Evolutionary conservation across 139 green algal species (phyloP), one percentile per base, ranked within the genome.

Genomic region (Tetratostichococcus sp.): DNA sequence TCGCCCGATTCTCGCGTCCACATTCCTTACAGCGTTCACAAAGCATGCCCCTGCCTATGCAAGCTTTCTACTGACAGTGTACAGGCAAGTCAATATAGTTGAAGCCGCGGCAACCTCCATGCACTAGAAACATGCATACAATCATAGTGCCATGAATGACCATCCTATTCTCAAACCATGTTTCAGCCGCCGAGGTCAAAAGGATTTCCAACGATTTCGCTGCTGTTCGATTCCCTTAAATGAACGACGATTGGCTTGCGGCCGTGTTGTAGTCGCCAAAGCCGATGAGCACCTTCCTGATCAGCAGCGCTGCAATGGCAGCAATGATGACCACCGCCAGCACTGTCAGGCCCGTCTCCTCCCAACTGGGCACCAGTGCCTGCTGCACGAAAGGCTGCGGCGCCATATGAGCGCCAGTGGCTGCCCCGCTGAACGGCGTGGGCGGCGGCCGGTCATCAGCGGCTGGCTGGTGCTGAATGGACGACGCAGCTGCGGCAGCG

Each of bases 301-400:
- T 19, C 50, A 93, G 65, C 35, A 93, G 84, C 2, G 79, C 79
- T 34, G 70, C 70, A 50, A 94, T 90, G 30, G 74, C 75, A 28
- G 85, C 32, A 23, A 43, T 70, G 34, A 93, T 74, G 35, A 78
- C 72, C 23, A 81, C 73, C 26, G 86, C 86, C 33, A 91, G 67
- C 35, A 84, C 68, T 0, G 87, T 89, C 1, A 91, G 77, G 0
- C 78, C 79, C 1, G 76, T 62, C 59, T 91, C 86, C 35, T 81
- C 86, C 80, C 77, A 86, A 30, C 67, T 30, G 11, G 32, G 32
- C 6, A n/a, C 3, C 31, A 23, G 34, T 17, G 34, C 32, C 30
- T 21, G 5, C 67, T 31, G 75, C 42, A 70, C 32, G 22, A 35
- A 35, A 30, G 17, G 26, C n/a, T 35, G 33, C 30, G 4, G 26